Base-by-base conservation (phyloP, 108 stramenopile genomes). In the Cyclotella kingstonii region DNA sequence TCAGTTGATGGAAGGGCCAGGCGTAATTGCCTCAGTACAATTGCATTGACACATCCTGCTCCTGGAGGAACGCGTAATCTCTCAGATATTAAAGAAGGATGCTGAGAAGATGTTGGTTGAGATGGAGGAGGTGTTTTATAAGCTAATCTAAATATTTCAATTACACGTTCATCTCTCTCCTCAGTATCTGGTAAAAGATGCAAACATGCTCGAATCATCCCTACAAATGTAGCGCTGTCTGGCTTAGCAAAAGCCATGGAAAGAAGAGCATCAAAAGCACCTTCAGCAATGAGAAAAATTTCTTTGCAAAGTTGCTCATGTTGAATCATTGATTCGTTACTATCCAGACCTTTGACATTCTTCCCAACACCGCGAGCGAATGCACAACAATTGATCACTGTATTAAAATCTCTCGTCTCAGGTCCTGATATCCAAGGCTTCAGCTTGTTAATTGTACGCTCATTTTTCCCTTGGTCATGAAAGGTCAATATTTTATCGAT, bases 351-450 rank as follows among this genome's bases (percentile, higher is more conserved):
- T 11, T 44, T 23, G 14, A 17, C 36, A 29, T 44, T 33, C 11
- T 33, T 28, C 1, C 70, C 63, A 41, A 72, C 56, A 19, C 55
- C 62, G 30, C 70, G 62, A 10, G 70, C 55, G 59, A 72, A 72
- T 6, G 62, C 48, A 23, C 70, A 72, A 36, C 70, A 72, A 48
- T 72, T 72, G 23, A 72, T 72, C 26, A 72, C 56, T 7, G 70
- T 72, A 28, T 72, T 72, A 56, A 63, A 72, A 62, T 72, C 70
- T 42, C 42, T 54, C 18, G 62, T 58, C 52, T 72, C 70, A 15
- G 70, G 70, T 27, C n/a, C 31, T 23, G 43, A 50, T 27, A 29
- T 55, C 55, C 51, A 29, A 33, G 2, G n/a, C 4, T 33, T 33
- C 30, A 12, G 2, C 3, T 30, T 30, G n/a, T 52, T 52, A 14